phyloP scores from a whole-genome alignment of 192 early-diverging fungal species.

The Phycomyces blakesleeanus region DNA sequence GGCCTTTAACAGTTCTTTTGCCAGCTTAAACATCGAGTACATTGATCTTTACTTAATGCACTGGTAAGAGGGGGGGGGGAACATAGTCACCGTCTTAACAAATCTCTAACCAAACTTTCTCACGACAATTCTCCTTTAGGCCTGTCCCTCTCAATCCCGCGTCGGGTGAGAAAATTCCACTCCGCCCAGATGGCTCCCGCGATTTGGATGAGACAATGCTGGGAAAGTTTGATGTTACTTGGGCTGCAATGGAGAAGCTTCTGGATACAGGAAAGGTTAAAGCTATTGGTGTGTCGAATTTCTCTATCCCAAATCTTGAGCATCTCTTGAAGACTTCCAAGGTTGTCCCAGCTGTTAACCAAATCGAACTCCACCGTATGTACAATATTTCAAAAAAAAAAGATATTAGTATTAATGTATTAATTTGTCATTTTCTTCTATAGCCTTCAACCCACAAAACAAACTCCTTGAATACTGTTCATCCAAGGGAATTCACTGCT shows the following conservation, averaged over 20 bases:
- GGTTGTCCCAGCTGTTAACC: conserved; percentile 79
- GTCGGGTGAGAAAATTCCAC: no score
- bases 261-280: conserved; percentile 66
- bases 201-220: conserved; percentile 31
- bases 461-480: conserved; percentile 74
- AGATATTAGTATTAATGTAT: not conserved
- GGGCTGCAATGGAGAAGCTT: conserved; percentile 78
- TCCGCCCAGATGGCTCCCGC: no score
- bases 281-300: conserved; percentile 88
- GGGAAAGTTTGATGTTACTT: conserved; percentile 69
- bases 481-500: conserved; percentile 64
- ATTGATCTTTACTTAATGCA: conserved; percentile 73
- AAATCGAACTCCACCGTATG: conserved; percentile 39
- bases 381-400: not conserved
- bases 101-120: no score
- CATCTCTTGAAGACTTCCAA: conserved; percentile 55
- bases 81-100: no score
- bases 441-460: conserved; percentile 38
- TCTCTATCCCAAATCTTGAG: conserved; percentile 49
- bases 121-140: conserved; percentile 4
- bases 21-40: conserved; percentile 71
- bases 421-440: conserved; percentile 4
- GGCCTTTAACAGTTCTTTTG: conserved; percentile 62
- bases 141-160: no score
- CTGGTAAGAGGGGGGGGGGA: no score